phyloP scores from a whole-genome alignment of 495 filamentous ascomycete species.

The Penicillium coffeae region DNA sequence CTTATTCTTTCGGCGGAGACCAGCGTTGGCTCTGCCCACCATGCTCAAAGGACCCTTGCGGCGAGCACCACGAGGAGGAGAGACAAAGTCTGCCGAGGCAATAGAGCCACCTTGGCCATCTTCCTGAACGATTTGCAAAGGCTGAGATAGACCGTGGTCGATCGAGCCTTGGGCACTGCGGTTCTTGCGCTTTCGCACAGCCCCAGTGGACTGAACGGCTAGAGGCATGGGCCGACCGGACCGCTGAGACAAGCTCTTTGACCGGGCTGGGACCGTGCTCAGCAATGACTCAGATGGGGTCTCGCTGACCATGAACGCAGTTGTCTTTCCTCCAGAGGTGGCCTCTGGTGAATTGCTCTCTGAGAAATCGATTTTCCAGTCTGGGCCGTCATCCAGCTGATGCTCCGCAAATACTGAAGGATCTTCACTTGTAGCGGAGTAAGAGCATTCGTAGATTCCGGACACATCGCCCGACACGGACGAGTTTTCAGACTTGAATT shows the following conservation, averaged over 20 bases:
- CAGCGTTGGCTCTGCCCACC: conserved; percentile 44
- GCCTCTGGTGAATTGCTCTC: conserved; percentile 23
- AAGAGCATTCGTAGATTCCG: conserved; percentile 34
- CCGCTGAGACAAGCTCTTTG: conserved; percentile 28
- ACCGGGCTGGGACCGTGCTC: conserved; percentile 24
- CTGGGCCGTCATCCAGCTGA: conserved; percentile 27
- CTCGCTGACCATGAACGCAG: conserved; percentile 41
- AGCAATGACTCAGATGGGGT: conserved; percentile 29
- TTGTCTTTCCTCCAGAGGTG: conserved; percentile 26
- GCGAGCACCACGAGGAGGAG: conserved; percentile 43
- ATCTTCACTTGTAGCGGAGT: conserved; percentile 36
- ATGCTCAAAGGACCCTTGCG: conserved; percentile 45
- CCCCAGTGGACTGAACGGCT: conserved; percentile 33
- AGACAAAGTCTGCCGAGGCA: conserved; percentile 47
- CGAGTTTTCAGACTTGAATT: conserved; percentile 41
- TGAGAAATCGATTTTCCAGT: conserved; percentile 31
- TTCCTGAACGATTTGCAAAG: conserved; percentile 46
- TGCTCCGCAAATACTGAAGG: conserved; percentile 28
- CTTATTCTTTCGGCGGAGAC: conserved; percentile 46
- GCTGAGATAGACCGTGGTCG: conserved; percentile 31
- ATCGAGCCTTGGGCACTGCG: conserved; percentile 27
- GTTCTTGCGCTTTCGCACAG: conserved; percentile 42
- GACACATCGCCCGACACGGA: conserved; percentile 38
- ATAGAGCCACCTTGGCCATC: conserved; percentile 46
- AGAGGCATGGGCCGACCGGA: conserved; percentile 28